These are phyloP conservation scores for Delitschia confertaspora DNA, from an alignment of 495 filamentous ascomycete species.

Conservation along the genomic window DNA sequence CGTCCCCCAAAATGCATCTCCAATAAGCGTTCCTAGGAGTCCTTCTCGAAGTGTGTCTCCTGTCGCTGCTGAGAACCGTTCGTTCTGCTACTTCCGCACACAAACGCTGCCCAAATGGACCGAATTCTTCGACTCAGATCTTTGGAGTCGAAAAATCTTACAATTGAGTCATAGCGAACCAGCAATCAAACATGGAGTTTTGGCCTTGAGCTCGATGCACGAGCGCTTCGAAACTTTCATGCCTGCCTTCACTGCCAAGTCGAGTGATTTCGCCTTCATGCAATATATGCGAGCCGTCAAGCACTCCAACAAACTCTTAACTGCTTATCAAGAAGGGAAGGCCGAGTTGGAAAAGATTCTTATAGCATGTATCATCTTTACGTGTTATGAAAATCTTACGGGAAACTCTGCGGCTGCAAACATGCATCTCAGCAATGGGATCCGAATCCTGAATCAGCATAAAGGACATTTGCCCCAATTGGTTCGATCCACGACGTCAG, in stretches of 20 bases:
- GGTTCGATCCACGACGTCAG: not conserved
- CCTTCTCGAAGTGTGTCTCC: slow-evolving; percentile 19
- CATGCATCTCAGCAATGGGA: slow-evolving; percentile 27
- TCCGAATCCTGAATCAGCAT: slow-evolving; percentile 23
- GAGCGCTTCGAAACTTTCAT: slow-evolving; percentile 16
- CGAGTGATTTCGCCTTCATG: slow-evolving; percentile 24
- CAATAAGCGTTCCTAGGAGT: slow-evolving; percentile 9
- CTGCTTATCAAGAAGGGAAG: slow-evolving; percentile 12
- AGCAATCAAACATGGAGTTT: slow-evolving; percentile 28
- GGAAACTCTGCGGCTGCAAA: slow-evolving; percentile 25
- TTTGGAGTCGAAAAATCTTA: slow-evolving; percentile 26
- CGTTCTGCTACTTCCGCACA: slow-evolving; percentile 24
- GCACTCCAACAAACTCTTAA: slow-evolving; percentile 26
- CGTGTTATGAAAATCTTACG: slow-evolving; percentile 27
- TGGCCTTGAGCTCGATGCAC: slow-evolving; percentile 26
- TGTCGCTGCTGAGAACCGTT: slow-evolving; percentile 18
- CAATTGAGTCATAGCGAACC: slow-evolving; percentile 24
- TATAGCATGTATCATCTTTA: slow-evolving; percentile 28
- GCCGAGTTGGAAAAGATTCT: slow-evolving; percentile 20
- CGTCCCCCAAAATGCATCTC: slow-evolving; percentile 10
- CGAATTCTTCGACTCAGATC: slow-evolving; percentile 29
- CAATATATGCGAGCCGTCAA: slow-evolving; percentile 28
- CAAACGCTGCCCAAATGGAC: slow-evolving; percentile 26
- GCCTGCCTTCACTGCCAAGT: slow-evolving; percentile 8
- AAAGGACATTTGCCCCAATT: slow-evolving; percentile 1